These are phyloP conservation scores for Sclerotinia subarctica DNA, from an alignment of 2,329 filamentous ascomycete species.

Conservation along the genomic window DNA sequence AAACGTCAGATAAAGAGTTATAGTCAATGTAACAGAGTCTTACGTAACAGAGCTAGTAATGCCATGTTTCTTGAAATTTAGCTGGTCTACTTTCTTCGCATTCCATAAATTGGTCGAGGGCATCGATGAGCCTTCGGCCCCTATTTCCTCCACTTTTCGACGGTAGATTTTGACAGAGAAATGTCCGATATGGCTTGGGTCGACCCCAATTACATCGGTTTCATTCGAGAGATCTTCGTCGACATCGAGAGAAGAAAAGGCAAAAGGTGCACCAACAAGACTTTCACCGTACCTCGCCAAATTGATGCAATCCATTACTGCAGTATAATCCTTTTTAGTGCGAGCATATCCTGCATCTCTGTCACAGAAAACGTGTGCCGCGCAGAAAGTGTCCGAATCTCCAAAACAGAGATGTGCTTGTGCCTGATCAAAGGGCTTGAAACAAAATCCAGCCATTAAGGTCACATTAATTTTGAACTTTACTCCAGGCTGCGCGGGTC, in stretches of 20 bases:
- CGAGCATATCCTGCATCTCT: no score
- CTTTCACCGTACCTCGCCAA: not conserved
- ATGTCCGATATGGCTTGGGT: not conserved
- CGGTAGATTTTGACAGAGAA: not conserved
- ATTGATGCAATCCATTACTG: not conserved
- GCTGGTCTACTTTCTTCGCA: constrained; percentile 7
- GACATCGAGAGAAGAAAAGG: not conserved
- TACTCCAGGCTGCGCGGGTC: no score
- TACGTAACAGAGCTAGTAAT: constrained; percentile 13
- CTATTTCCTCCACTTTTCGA: not conserved
- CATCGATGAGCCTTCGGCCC: not conserved
- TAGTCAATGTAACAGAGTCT: not conserved
- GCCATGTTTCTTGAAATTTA: constrained; percentile 21
- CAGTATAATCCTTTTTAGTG: not conserved
- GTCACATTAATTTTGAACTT: constrained; percentile 12
- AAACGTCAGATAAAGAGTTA: not conserved
- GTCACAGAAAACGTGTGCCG: not conserved
- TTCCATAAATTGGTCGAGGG: not conserved
- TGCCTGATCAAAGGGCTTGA: not conserved
- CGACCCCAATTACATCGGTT: not conserved
- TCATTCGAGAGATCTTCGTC: not conserved
- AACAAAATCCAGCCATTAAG: constrained; percentile 8
- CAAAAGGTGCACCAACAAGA: not conserved
- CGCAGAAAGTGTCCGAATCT: not conserved
- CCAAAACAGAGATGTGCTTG: not conserved